These are phyloP conservation scores for Fusarium sublunatum DNA, from an alignment of 2,329 filamentous ascomycete species.

Conservation along the genomic window DNA sequence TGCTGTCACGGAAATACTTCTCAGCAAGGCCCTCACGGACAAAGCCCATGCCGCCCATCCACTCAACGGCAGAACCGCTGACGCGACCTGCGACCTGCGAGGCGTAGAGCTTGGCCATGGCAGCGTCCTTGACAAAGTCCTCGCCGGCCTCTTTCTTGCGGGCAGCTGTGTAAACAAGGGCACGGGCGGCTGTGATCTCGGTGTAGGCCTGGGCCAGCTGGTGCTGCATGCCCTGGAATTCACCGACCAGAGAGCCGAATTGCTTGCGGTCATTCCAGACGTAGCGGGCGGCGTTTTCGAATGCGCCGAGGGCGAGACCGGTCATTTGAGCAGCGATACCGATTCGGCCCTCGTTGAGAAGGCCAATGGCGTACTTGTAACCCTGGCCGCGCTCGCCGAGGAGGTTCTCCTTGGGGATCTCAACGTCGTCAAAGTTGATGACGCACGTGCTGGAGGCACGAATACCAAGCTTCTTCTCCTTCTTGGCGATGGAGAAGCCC, in stretches of 20 bases:
- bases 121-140: slow-evolving; percentile 93
- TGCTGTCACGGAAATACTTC: slow-evolving; percentile 98
- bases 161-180: slow-evolving; percentile 94
- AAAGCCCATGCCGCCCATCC: slow-evolving; percentile 99
- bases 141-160: slow-evolving; percentile 98
- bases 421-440: slow-evolving; percentile 95
- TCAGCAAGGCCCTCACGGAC: slow-evolving; percentile 95
- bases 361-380: slow-evolving; percentile 96
- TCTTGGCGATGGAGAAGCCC: slow-evolving; percentile 96
- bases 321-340: slow-evolving; percentile 99
- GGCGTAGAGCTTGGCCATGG: slow-evolving; percentile 97
- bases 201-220: slow-evolving; percentile 96
- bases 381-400: slow-evolving; percentile 90
- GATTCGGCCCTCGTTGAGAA: slow-evolving; percentile 96
- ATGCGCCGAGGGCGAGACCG: slow-evolving; percentile 91
- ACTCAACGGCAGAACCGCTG: slow-evolving; percentile 88
- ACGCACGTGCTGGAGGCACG: slow-evolving; percentile 96
- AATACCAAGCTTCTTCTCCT: slow-evolving; percentile 99
- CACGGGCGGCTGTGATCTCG: slow-evolving; percentile 90
- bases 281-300: slow-evolving; percentile 92
- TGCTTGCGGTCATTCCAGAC: slow-evolving; percentile 99
- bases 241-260: slow-evolving; percentile 91
- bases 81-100: slow-evolving; percentile 93
- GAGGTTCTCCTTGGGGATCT: slow-evolving; percentile 87
- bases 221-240: slow-evolving; percentile 99